Evolutionary conservation across 2,329 filamentous ascomycete species (phyloP).

Genomic region (Lachnellula arida): DNA sequence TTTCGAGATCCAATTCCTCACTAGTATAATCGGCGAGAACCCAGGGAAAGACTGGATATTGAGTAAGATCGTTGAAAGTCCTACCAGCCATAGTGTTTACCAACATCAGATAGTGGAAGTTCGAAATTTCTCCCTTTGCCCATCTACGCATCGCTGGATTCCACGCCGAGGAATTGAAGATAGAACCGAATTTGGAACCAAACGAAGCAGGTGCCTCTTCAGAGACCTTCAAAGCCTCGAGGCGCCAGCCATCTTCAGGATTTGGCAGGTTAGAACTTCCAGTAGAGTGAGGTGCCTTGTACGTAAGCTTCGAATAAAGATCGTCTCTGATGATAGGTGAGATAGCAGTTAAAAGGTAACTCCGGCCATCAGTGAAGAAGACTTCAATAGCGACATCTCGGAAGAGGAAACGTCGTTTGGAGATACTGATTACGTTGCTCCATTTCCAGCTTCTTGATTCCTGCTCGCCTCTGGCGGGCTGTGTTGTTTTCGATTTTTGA

Average conservation of each 20-base stretch:
- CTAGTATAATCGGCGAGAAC: conserved; percentile 94
- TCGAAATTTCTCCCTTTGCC: conserved; percentile 92
- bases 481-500: conserved; percentile 57
- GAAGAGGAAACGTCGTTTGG: conserved; percentile 91
- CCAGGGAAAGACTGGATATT: conserved; percentile 98
- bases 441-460: conserved; percentile 89
- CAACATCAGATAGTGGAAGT: conserved; percentile 98
- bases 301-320: conserved; percentile 69
- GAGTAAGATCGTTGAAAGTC: conserved; percentile 96
- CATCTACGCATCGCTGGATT: conserved; percentile 85
- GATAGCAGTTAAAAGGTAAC: conserved; percentile 85
- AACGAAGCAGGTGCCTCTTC: conserved; percentile 60
- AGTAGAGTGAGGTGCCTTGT: conserved; percentile 75
- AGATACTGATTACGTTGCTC: conserved; percentile 91
- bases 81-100: conserved; percentile 96
- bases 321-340: conserved; percentile 72
- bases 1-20: conserved; percentile 79
- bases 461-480: conserved; percentile 58
- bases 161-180: conserved; percentile 79
- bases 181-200: conserved; percentile 84
- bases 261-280: conserved; percentile 65
- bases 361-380: conserved; percentile 95
- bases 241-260: conserved; percentile 84
- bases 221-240: conserved; percentile 72
- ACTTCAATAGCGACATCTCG: conserved; percentile 94